Base-by-base conservation (phyloP, 2,329 filamentous ascomycete genomes). In the Scedosporium dehoogii region DNA sequence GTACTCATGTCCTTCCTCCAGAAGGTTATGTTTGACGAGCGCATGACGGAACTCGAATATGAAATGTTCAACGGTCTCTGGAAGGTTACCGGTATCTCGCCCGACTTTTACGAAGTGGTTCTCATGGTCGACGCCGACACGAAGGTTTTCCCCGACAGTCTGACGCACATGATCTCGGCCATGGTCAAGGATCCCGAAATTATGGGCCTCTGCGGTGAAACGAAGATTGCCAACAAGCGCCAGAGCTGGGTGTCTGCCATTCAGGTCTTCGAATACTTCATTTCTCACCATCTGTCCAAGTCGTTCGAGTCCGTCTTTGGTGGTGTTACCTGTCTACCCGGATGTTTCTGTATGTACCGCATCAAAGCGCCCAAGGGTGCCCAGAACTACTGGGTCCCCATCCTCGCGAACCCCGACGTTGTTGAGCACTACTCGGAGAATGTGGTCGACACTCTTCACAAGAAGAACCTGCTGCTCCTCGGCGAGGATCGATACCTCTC, bases 331-430 rank as follows among this genome's bases (percentile, higher is more conserved):
- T 99, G 94, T 82, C 81, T 99, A 68, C 94, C 94, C 16, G 94
- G 94, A 67, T 99, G 94, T 81, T 99, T 99, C 86, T 97, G 92
- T 82, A 99, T 99, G 96, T 99, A 99, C 80, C 90, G 94, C 71
- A 97, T 99, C 84, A 99, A 99, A 78, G 90, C 94, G 33, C 96
- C 94, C 64, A 99, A 99, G 79, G 94, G 94, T 67, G 93, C 90
- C 27, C 92, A 97, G 74, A 97, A 99, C 79, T 99, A 97, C 78
- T 99, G 94, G 94, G 94, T 99, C 25, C 94, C 94, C 6, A 97
- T 99, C 70, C 84, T 99, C 66, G 94, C 94, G 68, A 99, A 99
- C 74, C 96, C 96, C 2, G 96, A 99, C 71, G 90, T 99, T 53
- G 96, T 99, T 57, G 94, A 99, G 77, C 94, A 99, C 76, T 99